These are phyloP conservation scores for Cyclotella sp. DNA, from an alignment of 108 stramenopile species.

Conservation along the genomic window DNA sequence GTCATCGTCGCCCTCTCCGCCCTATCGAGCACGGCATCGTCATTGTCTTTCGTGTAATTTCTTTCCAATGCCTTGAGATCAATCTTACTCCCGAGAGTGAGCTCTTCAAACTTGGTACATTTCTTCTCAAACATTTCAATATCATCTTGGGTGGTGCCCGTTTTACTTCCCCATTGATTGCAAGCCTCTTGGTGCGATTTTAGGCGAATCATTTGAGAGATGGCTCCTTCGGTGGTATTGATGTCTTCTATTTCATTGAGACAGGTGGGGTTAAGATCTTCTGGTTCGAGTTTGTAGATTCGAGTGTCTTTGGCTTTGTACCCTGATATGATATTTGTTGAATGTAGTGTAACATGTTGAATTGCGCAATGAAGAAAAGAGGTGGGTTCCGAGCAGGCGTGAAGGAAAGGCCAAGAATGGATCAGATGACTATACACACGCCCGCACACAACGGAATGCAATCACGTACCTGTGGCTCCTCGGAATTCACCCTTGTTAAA, in stretches of 20 bases:
- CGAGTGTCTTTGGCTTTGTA: conserved; percentile 31
- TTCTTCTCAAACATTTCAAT: conserved; percentile 55
- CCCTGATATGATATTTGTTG: conserved; percentile 9
- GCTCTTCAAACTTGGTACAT: conserved; percentile 40
- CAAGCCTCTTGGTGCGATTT: conserved; percentile 12
- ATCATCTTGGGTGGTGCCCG: conserved; percentile 40
- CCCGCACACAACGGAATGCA: not conserved
- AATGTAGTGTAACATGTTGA: too few species aligned
- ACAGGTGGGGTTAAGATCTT: conserved; percentile 44
- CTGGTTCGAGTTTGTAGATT: conserved; percentile 50
- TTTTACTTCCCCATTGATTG: conserved; percentile 36
- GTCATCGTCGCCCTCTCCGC: conserved; percentile 24
- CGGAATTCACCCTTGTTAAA: conserved; percentile 32
- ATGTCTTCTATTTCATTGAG: conserved; percentile 59
- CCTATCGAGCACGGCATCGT: conserved; percentile 30
- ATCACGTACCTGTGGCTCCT: conserved; percentile 24
- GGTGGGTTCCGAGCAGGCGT: not conserved
- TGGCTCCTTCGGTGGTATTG: conserved; percentile 47
- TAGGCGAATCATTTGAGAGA: conserved; percentile 38
- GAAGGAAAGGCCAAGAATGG: not conserved
- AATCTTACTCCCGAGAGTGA: conserved; percentile 36
- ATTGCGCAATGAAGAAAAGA: not conserved
- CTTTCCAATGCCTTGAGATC: conserved; percentile 47
- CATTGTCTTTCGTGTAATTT: conserved; percentile 37
- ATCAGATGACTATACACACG: too few species aligned